phyloP scores from a whole-genome alignment of 345 rosid genomes.

The Euclidium syriacum region DNA sequence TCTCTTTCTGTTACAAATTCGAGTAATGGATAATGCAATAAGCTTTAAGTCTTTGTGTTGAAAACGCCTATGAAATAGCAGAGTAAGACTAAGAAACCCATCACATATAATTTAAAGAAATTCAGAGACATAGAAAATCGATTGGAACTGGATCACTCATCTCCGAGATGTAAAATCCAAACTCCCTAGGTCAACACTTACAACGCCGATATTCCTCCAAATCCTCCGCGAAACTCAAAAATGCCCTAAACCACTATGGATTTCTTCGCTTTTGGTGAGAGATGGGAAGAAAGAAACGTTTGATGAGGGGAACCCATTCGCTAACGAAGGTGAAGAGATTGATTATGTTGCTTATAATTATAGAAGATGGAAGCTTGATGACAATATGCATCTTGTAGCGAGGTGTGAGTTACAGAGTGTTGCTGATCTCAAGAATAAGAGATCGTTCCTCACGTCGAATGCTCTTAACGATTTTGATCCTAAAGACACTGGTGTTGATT shows the following conservation, averaged over 20 bases:
- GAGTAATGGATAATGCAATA: no score
- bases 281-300: slow-evolving; percentile 68
- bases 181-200: slow-evolving; percentile 40
- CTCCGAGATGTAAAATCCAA: slow-evolving; percentile 33
- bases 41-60: no score
- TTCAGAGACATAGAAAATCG: no score
- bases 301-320: slow-evolving; percentile 77
- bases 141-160: slow-evolving; percentile 49
- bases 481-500: slow-evolving; percentile 75
- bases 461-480: slow-evolving; percentile 80
- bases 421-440: slow-evolving; percentile 60
- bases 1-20: no score
- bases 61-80: no score
- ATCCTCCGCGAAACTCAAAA: slow-evolving; percentile 45
- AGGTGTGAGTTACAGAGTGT: slow-evolving; percentile 79
- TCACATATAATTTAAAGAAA: no score
- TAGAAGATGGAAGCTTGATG: slow-evolving; percentile 78
- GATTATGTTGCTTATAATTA: slow-evolving; percentile 74
- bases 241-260: slow-evolving; percentile 39
- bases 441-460: slow-evolving; percentile 61
- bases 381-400: slow-evolving; percentile 53
- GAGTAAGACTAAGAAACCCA: no score
- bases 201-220: slow-evolving; percentile 44
- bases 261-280: slow-evolving; percentile 67
- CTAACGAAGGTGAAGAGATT: slow-evolving; percentile 75